Base-by-base conservation (phyloP, 352 stramenopile genomes). In the Globisporangium lucens region DNA sequence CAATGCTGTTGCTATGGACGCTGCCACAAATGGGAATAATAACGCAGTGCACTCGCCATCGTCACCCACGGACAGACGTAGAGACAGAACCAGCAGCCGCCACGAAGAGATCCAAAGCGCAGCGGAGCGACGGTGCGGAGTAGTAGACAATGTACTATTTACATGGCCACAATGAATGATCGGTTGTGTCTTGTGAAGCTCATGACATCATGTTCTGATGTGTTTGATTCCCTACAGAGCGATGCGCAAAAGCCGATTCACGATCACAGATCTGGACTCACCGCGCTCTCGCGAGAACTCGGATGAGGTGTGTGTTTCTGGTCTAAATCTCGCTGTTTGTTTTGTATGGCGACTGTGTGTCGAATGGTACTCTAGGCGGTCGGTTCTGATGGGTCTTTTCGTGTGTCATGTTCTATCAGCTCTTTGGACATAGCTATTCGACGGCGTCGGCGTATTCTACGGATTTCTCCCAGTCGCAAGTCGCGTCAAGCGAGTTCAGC, bases 161-260 rank as follows among this genome's bases (percentile, higher is more conserved):
- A 24, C 24, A 24, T 24, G 24, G 24, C 24, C 24, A 24, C 24
- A 24, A 24, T 24, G 24, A 24, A 24, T 24, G 24, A 24, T 24
- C 24, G 24, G 24, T 24, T 24, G 24, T 24, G 24, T 24, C 24
- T 24, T 47, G 41, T 15, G 35, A n/a, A 8, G 36, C 61, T 53
- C 15, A 20, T 22, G 66, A 56, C 3, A 10, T 12, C 30, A 2
- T 33, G 10, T 6, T 43, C 35, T 2, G 3, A 0, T 62, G 29
- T 29, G 20, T 51, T 63, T 6, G 43, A 24, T 13, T 51, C 10
- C 2, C n/a, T 61, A 61, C 41, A 47, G 83, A 33, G 74, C 90
- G n/a, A 90, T 89, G 75, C 85, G 78, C 53, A 88, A 86, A 72
- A 85, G 85, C 5, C 83, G 85, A n/a, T 94, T 94, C 68, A 94